These are phyloP conservation scores for Ocimum tenuiflorum DNA, from an alignment of 257 asterid genomes.

Conservation along the genomic window DNA sequence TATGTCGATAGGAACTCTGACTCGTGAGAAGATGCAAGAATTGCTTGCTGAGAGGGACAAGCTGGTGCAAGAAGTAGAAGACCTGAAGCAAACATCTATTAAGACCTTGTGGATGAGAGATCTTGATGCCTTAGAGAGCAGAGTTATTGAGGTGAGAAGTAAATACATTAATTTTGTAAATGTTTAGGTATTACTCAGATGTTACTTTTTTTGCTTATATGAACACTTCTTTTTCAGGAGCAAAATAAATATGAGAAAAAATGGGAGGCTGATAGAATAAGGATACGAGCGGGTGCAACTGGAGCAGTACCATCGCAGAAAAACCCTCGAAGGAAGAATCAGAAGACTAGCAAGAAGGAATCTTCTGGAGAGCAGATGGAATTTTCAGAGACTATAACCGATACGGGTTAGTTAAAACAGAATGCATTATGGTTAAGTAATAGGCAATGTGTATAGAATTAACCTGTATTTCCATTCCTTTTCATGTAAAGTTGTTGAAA, in stretches of 20 bases:
- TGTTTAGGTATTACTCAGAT: neutral
- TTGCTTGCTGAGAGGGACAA: conserved; percentile 64
- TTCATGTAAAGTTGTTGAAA: conserved; percentile 38
- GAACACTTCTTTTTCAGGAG: conserved; percentile 38
- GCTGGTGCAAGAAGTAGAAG: conserved; percentile 52
- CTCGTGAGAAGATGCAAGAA: conserved; percentile 68
- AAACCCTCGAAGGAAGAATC: conserved; percentile 46
- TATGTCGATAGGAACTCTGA: conserved; percentile 75
- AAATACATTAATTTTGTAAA: neutral
- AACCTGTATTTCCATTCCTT: neutral
- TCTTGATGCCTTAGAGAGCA: conserved; percentile 64
- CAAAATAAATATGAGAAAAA: conserved; percentile 39
- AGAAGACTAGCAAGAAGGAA: conserved; percentile 41
- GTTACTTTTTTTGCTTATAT: neutral
- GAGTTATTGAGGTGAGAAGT: conserved; percentile 57
- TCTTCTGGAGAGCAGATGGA: conserved; percentile 52
- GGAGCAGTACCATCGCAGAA: conserved; percentile 33
- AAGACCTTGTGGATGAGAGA: conserved; percentile 67
- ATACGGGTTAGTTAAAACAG: conserved; percentile 36
- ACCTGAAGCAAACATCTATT: conserved; percentile 55
- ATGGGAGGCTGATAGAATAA: conserved; percentile 34
- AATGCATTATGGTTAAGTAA: neutral
- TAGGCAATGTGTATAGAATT: neutral
- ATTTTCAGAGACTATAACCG: conserved; percentile 34
- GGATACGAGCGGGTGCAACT: conserved; percentile 24